These are phyloP conservation scores for Citeromyces matritensis DNA, from an alignment of 805 yeast species.

Conservation along the genomic window DNA sequence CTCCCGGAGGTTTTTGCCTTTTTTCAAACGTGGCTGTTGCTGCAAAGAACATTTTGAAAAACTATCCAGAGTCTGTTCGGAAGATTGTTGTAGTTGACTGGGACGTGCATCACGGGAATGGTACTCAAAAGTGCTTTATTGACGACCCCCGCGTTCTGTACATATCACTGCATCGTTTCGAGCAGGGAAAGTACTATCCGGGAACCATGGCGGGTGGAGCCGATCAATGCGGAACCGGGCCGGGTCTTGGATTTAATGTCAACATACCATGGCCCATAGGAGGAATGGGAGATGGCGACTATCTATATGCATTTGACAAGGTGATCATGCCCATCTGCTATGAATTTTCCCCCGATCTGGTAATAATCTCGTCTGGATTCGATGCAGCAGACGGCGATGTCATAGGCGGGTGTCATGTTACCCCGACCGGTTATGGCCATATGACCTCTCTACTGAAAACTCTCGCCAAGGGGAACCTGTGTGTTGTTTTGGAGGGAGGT, in stretches of 20 bases:
- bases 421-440: constrained; percentile 92
- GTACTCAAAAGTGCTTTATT: constrained; percentile 86
- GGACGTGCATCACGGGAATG: constrained; percentile 99
- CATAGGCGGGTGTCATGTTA: constrained; percentile 90
- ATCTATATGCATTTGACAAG: constrained; percentile 77
- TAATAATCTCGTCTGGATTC: constrained; percentile 87
- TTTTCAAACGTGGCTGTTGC: constrained; percentile 97
- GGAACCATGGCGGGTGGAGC: constrained; percentile 80
- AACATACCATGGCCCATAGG: constrained; percentile 90
- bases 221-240: constrained; percentile 70
- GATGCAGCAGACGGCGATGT: constrained; percentile 99
- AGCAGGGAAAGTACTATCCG: constrained; percentile 85
- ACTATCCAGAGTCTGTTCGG: constrained; percentile 80
- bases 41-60: constrained; percentile 66
- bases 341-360: constrained; percentile 87
- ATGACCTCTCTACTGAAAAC: constrained; percentile 89
- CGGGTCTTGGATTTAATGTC: constrained; percentile 76
- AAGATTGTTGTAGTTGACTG: constrained; percentile 80
- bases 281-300: constrained; percentile 94
- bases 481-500: constrained; percentile 93
- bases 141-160: constrained; percentile 85
- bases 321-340: constrained; percentile 78
- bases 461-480: constrained; percentile 75
- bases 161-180: constrained; percentile 85
- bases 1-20: constrained; percentile 94